Evolutionary conservation across 768 basidiomycete genomes (phyloP).

Genomic region (Thelephora ganbajun): DNA sequence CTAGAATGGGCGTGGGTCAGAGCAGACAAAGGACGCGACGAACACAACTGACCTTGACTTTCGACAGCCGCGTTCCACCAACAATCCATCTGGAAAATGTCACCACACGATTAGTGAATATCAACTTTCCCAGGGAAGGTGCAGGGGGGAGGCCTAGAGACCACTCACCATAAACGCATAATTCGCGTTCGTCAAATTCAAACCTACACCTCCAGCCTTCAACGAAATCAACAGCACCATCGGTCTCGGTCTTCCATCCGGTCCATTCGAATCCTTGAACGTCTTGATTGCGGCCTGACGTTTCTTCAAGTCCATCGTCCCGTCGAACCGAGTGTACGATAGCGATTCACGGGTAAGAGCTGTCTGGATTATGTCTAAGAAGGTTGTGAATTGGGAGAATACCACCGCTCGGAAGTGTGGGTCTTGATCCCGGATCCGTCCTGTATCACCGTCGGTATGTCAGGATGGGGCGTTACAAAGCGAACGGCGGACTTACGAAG

Average conservation of each 20-base stretch:
- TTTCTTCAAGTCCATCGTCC: slow-evolving; percentile 81
- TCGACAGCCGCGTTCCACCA: slow-evolving; percentile 87
- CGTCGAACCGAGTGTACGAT: slow-evolving; percentile 75
- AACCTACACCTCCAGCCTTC: slow-evolving; percentile 86
- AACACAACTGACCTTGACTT: slow-evolving; percentile 42
- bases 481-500: slow-evolving; percentile 33
- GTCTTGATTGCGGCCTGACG: slow-evolving; percentile 60
- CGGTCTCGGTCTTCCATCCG: background rate
- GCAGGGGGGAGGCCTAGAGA: background rate
- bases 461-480: background rate
- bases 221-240: slow-evolving; percentile 57
- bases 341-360: slow-evolving; percentile 57
- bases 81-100: slow-evolving; percentile 60
- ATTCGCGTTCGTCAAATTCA: slow-evolving; percentile 75
- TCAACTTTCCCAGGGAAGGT: background rate
- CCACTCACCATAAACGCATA: slow-evolving; percentile 76
- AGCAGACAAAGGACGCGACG: background rate
- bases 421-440: slow-evolving; percentile 53
- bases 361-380: slow-evolving; percentile 68
- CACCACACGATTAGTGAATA: background rate
- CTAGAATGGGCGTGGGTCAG: slow-evolving; percentile 19
- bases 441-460: slow-evolving; percentile 17
- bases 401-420: slow-evolving; percentile 74
- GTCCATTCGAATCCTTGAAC: slow-evolving; percentile 62
- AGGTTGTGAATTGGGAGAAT: slow-evolving; percentile 84